phyloP scores from a whole-genome alignment of 805 yeast species.

The Nakazawaea anatomiae region DNA sequence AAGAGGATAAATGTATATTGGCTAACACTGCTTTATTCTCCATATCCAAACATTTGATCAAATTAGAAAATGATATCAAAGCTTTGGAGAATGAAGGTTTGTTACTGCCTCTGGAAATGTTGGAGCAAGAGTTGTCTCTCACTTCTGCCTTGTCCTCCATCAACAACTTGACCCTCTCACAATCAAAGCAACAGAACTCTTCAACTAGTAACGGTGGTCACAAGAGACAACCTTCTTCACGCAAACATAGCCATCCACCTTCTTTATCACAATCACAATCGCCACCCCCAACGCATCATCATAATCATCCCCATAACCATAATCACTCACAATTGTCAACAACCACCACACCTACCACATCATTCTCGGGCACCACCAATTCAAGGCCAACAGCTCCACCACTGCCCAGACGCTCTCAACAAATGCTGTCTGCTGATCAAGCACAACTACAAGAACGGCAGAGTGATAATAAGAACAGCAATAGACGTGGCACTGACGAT shows the following conservation, averaged over 20 bases:
- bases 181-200: not conserved
- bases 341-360: not conserved
- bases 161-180: not conserved
- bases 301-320: not conserved
- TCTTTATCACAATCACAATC: not conserved
- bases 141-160: not conserved
- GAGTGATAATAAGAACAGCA: no score
- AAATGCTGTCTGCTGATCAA: not conserved
- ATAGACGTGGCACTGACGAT: not conserved
- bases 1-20: slow-evolving; percentile 69
- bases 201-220: not conserved
- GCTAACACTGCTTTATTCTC: slow-evolving; percentile 81
- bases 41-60: slow-evolving; percentile 66
- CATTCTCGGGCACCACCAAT: no score
- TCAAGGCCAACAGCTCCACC: no score
- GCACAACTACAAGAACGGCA: no score
- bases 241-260: not conserved
- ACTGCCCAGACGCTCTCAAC: not conserved
- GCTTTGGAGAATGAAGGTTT: slow-evolving; percentile 78
- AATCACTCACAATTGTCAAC: not conserved
- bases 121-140: slow-evolving; percentile 11
- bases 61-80: slow-evolving; percentile 70
- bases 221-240: slow-evolving; percentile 2
- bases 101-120: slow-evolving; percentile 44
- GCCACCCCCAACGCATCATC: not conserved